Conservation (phyloP, 1,284 basidiomycete genomes). For the Moesziomyces aphidis region DNA sequence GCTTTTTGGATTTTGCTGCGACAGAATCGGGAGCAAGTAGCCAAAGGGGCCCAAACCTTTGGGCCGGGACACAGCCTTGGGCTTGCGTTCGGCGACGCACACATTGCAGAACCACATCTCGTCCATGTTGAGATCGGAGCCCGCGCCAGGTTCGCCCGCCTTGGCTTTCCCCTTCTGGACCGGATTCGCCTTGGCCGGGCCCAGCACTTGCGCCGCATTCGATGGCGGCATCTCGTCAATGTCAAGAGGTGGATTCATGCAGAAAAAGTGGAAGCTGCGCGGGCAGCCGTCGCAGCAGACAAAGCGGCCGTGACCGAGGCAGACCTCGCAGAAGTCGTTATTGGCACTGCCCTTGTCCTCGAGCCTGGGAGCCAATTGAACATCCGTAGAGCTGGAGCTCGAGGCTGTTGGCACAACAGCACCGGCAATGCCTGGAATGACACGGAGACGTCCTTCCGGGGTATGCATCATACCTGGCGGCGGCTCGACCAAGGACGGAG, state of each 20-base stretch:
- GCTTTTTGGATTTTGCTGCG: constrained; percentile 78
- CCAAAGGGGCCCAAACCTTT: constrained; percentile 65
- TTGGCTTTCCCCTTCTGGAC: constrained; percentile 32
- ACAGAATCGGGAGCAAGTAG: constrained; percentile 77
- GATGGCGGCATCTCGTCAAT: constrained; percentile 77
- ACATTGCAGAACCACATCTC: constrained; percentile 93
- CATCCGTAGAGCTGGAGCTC: constrained; percentile 20
- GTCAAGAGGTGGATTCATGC: constrained; percentile 93
- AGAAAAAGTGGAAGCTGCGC: constrained; percentile 93
- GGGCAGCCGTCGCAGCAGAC: constrained; percentile 91
- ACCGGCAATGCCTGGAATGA: constrained; percentile 42
- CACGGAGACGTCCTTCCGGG: constrained; percentile 31
- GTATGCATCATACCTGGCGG: constrained; percentile 40
- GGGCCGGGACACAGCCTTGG: constrained; percentile 23
- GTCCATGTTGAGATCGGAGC: constrained; percentile 68
- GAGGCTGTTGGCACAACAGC: constrained; percentile 25
- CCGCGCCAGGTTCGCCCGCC: constrained; percentile 18
- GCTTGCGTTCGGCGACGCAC: constrained; percentile 71
- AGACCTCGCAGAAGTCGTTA: constrained; percentile 93
- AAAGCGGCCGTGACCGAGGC: constrained; percentile 81
- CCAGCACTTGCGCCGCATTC: constrained; percentile 49
- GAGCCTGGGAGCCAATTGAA: constrained; percentile 20
- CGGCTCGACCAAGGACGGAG: constrained; percentile 29
- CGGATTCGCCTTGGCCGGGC: constrained; percentile 17
- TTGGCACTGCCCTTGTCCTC: constrained; percentile 73